Conservation (phyloP, 1,139 yeast genomes). For the Diutina catenulata region DNA sequence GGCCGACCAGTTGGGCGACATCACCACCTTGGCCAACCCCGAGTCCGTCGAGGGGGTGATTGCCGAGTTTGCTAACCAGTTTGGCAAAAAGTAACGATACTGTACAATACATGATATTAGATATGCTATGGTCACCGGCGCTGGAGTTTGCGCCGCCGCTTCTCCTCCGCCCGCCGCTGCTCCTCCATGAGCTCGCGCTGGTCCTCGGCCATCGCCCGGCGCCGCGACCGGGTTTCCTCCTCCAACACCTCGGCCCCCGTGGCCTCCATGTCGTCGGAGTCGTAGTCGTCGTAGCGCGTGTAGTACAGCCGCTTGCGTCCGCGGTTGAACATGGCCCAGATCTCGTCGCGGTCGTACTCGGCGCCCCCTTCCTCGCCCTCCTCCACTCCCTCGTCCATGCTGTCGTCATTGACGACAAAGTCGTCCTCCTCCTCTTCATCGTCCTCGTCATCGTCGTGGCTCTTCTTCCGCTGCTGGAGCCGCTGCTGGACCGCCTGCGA, state of each 20-base stretch:
- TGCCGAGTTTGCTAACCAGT: slow-evolving; percentile 34
- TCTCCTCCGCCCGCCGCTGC: slow-evolving; percentile 18
- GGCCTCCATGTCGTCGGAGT: slow-evolving; percentile 80
- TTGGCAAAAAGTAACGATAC: slow-evolving; percentile 29
- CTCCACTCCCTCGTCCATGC: slow-evolving; percentile 15
- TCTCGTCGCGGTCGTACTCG: slow-evolving; percentile 72
- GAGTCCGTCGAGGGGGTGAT: slow-evolving; percentile 73
- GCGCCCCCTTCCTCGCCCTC: slow-evolving; percentile 17
- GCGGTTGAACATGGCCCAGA: slow-evolving; percentile 74
- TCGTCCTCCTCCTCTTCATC: slow-evolving; percentile 17
- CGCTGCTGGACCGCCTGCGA: slow-evolving; percentile 18
- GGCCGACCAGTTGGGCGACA: slow-evolving; percentile 89
- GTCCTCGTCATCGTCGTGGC: slow-evolving; percentile 10
- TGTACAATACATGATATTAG: neutral
- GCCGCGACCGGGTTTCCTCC: slow-evolving; percentile 63
- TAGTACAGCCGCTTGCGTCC: slow-evolving; percentile 41
- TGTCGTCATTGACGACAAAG: slow-evolving; percentile 48
- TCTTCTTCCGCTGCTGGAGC: slow-evolving; percentile 4
- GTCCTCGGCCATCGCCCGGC: slow-evolving; percentile 54
- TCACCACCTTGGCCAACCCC: slow-evolving; percentile 84
- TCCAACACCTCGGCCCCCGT: slow-evolving; percentile 78
- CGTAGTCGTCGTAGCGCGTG: slow-evolving; percentile 32
- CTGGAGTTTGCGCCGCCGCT: slow-evolving; percentile 7
- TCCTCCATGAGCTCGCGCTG: slow-evolving; percentile 49
- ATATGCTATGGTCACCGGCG: neutral